These are phyloP conservation scores for Eustoma russellianum DNA, from an alignment of 257 asterid species.

Conservation along the genomic window DNA sequence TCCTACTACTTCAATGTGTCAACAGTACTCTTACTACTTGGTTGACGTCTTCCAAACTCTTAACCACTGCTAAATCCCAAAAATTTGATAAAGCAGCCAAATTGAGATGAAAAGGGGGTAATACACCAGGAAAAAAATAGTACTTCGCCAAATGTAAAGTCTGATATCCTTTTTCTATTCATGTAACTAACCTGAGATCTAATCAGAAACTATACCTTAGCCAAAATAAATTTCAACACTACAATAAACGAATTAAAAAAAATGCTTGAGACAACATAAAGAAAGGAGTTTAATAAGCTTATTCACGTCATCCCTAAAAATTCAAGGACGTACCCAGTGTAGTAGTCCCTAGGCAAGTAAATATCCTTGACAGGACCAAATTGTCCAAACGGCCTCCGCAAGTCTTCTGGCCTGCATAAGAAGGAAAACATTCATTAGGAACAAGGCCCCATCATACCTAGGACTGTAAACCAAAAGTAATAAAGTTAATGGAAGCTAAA, in stretches of 20 bases:
- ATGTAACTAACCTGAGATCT: background rate
- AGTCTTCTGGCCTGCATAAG: slow-evolving; percentile 65
- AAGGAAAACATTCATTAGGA: background rate
- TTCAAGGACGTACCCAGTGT: slow-evolving; percentile 71
- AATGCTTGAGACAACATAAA: background rate
- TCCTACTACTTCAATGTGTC: slow-evolving; percentile 25
- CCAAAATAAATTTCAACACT: background rate
- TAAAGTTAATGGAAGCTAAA: too few species aligned
- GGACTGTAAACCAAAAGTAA: too few species aligned
- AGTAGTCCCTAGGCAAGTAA: slow-evolving; percentile 88
- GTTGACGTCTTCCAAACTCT: slow-evolving; percentile 38
- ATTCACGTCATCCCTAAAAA: background rate
- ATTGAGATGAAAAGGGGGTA: slow-evolving; percentile 15
- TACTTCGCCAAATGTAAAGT: background rate
- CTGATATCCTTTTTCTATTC: too few species aligned
- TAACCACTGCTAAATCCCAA: slow-evolving; percentile 39
- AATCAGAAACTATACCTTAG: background rate
- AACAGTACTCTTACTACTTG: slow-evolving; percentile 24
- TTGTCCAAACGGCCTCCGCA: slow-evolving; percentile 75
- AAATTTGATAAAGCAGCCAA: slow-evolving; percentile 22
- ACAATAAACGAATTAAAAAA: too few species aligned
- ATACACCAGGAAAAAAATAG: slow-evolving; percentile 3
- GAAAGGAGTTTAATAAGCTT: background rate
- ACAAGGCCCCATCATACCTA: background rate
- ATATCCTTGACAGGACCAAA: slow-evolving; percentile 84